A percentile compares a stretch with the other conserved stretches of the same genome.
phyloP scores from a whole-genome alignment of 148 eudicot genomes.

The Diospyros lotus region DNA sequence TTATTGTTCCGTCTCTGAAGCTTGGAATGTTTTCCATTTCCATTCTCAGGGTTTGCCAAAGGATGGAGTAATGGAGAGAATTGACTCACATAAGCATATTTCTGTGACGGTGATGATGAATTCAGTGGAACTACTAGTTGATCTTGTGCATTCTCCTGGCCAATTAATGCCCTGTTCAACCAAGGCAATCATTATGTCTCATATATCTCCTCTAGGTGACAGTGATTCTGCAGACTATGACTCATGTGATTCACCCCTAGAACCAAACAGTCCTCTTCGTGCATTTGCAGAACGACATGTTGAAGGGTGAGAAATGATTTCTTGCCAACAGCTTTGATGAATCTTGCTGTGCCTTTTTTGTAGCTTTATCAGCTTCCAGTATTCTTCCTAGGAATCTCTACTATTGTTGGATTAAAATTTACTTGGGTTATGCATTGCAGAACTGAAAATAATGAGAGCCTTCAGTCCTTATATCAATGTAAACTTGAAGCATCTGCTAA shows the following conservation, averaged over 20 bases:
- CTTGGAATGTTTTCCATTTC: background rate
- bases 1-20: background rate
- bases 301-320: conserved; percentile 46
- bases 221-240: conserved; percentile 88
- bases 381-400: background rate
- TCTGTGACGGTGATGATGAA: conserved; percentile 62
- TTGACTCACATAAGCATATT: conserved; percentile 70
- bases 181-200: conserved; percentile 61
- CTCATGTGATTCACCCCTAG: conserved; percentile 80
- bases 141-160: conserved; percentile 76
- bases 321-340: background rate
- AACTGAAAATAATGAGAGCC: conserved; percentile 42
- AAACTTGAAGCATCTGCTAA: conserved; percentile 32
- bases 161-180: conserved; percentile 69
- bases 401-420: background rate
- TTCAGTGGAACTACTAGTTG: conserved; percentile 67
- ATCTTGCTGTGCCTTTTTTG: background rate
- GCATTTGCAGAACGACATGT: conserved; percentile 48
- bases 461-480: conserved; percentile 23
- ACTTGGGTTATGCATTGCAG: conserved; percentile 29
- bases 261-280: conserved; percentile 72
- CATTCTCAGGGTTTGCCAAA: conserved; percentile 60
- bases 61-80: conserved; percentile 56
- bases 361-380: background rate
- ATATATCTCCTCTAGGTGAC: conserved; percentile 61